A percentile compares a stretch with the other conserved stretches of the same genome.
These are phyloP conservation scores for Ammopiptanthus mongolicus DNA, from an alignment of 306 rosid species.

Conservation along the genomic window DNA sequence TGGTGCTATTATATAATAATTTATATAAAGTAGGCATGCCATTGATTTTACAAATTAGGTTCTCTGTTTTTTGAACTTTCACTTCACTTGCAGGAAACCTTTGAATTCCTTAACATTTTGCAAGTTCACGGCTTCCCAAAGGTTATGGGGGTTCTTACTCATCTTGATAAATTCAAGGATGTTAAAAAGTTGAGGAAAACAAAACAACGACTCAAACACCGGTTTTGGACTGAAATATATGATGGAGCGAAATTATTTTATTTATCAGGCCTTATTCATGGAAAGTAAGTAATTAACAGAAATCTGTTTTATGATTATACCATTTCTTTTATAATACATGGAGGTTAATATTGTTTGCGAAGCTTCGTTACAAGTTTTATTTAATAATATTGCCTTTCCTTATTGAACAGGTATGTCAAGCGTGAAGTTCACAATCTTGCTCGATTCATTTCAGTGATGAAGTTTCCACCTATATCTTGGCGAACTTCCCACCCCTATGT, in stretches of 20 bases:
- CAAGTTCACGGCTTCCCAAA: constrained; percentile 92
- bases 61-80: not conserved
- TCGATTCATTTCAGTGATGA: constrained; percentile 88
- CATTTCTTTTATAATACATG: not conserved
- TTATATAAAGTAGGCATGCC: not conserved
- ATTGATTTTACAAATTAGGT: not conserved
- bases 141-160: constrained; percentile 98
- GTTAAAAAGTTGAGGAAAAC: constrained; percentile 76
- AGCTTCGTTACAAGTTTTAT: not conserved
- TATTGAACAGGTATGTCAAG: constrained; percentile 59
- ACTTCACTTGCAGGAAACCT: constrained; percentile 64
- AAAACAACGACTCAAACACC: constrained; percentile 84
- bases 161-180: constrained; percentile 86
- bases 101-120: constrained; percentile 91
- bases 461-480: constrained; percentile 94
- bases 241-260: constrained; percentile 94
- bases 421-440: constrained; percentile 95
- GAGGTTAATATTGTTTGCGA: not conserved
- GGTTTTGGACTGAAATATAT: constrained; percentile 91
- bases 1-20: not conserved
- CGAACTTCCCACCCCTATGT: constrained; percentile 82
- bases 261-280: constrained; percentile 84
- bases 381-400: not conserved
- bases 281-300: constrained; percentile 57
- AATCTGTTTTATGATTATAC: not conserved